Conservation (phyloP, 2,329 filamentous ascomycete species). For the Alternaria angustiovoidea region DNA sequence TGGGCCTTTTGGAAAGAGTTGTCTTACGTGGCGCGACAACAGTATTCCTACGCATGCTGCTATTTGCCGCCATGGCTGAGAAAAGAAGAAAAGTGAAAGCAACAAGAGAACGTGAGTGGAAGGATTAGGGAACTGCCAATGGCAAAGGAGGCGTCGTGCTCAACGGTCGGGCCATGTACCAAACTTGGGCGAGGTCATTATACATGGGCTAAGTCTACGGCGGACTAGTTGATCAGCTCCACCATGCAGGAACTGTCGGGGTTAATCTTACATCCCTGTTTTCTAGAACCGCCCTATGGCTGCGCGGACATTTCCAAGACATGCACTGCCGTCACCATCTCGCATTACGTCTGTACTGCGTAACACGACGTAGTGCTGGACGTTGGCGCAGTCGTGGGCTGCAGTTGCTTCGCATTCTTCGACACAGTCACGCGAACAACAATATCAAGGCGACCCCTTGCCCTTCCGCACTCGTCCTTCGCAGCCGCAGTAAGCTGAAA, state of each 20-base stretch:
- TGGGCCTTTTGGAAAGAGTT: background rate
- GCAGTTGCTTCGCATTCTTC: background rate
- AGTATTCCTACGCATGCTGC: constrained; percentile 34
- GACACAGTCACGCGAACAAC: constrained; percentile 15
- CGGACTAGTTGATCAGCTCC: constrained; percentile 20
- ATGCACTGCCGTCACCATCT: constrained; percentile 8
- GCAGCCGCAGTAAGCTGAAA: background rate
- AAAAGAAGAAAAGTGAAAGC: background rate
- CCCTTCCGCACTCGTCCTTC: background rate
- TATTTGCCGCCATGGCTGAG: constrained; percentile 35
- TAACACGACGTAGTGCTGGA: background rate
- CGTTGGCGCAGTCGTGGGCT: background rate
- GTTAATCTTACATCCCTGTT: constrained; percentile 17
- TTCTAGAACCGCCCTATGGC: constrained; percentile 27
- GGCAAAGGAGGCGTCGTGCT: constrained; percentile 23
- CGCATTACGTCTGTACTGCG: background rate
- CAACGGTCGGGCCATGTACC: background rate
- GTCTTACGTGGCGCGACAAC: constrained; percentile 35
- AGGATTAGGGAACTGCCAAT: background rate
- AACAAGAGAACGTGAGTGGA: background rate
- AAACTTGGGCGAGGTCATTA: constrained; percentile 25
- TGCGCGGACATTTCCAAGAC: constrained; percentile 19
- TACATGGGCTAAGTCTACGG: constrained; percentile 16
- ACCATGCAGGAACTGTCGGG: constrained; percentile 28
- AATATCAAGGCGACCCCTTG: constrained; percentile 17